Evolutionary conservation across 2,329 filamentous ascomycete genomes (phyloP).

Genomic region (Stagonosporopsis vannaccii): DNA sequence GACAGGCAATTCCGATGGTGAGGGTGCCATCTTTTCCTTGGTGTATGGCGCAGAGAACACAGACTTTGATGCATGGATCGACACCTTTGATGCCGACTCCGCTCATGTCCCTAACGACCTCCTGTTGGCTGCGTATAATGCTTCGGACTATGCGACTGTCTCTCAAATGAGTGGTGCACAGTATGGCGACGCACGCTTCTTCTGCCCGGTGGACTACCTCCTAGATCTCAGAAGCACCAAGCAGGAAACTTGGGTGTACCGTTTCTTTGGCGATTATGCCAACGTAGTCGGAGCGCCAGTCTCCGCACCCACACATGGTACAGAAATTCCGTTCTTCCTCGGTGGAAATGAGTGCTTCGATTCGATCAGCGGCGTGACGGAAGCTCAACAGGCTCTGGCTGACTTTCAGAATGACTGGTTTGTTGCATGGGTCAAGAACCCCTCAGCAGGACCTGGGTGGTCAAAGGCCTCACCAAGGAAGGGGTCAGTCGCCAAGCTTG

Average conservation of each 20-base stretch:
- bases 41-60: constrained; percentile 37
- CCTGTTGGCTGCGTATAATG: constrained; percentile 47
- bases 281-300: constrained; percentile 47
- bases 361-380: constrained; percentile 44
- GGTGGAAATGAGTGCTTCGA: constrained; percentile 56
- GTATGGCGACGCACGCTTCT: constrained; percentile 56
- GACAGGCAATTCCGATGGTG: constrained; percentile 37
- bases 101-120: constrained; percentile 48
- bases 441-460: constrained; percentile 54
- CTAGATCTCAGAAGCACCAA: constrained; percentile 48
- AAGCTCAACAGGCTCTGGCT: constrained; percentile 51
- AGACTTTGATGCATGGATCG: constrained; percentile 54
- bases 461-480: constrained; percentile 40
- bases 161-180: constrained; percentile 54
- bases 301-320: constrained; percentile 50
- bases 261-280: constrained; percentile 54
- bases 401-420: constrained; percentile 55
- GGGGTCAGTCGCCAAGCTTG: constrained; percentile 44
- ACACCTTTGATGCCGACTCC: constrained; percentile 53
- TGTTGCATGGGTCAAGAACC: constrained; percentile 56
- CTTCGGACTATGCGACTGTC: constrained; percentile 47
- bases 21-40: constrained; percentile 35
- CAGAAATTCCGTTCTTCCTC: constrained; percentile 57
- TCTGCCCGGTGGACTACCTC: constrained; percentile 49
- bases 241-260: constrained; percentile 55